Percentiles rank a stretch among this genome's conserved stretches.
Conservation (phyloP, 2,329 filamentous ascomycete species). For the Tolypocladium nubicola region DNA sequence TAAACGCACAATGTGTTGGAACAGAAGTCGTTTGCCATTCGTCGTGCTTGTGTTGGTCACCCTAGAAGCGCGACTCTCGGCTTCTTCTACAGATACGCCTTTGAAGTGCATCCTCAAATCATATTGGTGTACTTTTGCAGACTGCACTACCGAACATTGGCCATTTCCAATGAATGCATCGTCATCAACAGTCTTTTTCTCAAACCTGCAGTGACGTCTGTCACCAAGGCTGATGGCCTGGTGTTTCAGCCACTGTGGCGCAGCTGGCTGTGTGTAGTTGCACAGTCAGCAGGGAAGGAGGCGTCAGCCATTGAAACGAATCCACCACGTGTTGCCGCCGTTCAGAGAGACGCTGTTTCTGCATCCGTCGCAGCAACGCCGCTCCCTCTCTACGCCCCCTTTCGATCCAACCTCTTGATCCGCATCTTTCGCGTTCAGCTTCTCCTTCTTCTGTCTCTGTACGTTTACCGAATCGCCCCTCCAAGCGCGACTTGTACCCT, state of each 20-base stretch:
- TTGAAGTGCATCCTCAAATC: no score
- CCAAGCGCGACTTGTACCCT: neutral
- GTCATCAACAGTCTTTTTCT: no score
- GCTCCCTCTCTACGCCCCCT: neutral
- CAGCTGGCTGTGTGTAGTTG: neutral
- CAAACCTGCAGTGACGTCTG: no score
- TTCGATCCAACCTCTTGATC: neutral
- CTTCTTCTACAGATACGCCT: no score
- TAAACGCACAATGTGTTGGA: no score
- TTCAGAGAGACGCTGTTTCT: neutral
- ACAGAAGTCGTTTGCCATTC: no score
- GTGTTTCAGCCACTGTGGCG: neutral
- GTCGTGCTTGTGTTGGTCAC: no score
- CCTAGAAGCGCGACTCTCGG: no score
- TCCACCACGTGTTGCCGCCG: slow-evolving; percentile 4
- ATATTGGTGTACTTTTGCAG: no score
- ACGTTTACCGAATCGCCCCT: neutral
- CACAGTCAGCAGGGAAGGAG: neutral
- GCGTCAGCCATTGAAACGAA: neutral
- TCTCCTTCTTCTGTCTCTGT: neutral
- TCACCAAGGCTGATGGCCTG: no score
- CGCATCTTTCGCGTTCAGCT: neutral
- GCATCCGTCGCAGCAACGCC: neutral
- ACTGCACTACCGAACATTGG: no score
- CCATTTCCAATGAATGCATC: no score